Percentiles rank a stretch among this genome's conserved stretches.
phyloP scores from a whole-genome alignment of 805 yeast species.

The Candida adriatica region DNA sequence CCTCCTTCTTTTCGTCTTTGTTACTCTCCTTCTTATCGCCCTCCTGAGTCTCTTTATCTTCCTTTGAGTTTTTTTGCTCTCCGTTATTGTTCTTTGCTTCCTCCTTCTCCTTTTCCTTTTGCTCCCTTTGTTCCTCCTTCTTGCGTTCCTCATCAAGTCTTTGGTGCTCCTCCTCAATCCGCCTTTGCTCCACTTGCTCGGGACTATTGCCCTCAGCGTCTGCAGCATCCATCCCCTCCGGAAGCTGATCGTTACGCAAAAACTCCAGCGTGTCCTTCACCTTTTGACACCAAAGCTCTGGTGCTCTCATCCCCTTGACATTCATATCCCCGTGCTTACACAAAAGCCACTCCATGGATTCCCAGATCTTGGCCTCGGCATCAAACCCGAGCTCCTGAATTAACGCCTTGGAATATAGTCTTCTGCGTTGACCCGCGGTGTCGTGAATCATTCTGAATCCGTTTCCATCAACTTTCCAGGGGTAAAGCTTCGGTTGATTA shows the following conservation, averaged over 20 bases:
- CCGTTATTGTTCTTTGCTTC: neutral
- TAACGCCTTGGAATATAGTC: conserved; percentile 16
- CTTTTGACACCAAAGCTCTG: conserved; percentile 32
- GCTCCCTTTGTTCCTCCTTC: conserved; percentile 2
- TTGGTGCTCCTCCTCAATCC: conserved; percentile 1
- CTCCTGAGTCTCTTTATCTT: conserved; percentile 1
- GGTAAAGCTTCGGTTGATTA: conserved; percentile 24
- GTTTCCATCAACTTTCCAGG: conserved; percentile 23
- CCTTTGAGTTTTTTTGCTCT: neutral
- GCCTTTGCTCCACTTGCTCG: conserved; percentile 2
- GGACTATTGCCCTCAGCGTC: conserved; percentile 7
- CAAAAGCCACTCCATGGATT: conserved; percentile 22
- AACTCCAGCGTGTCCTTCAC: conserved; percentile 31
- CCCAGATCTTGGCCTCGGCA: conserved; percentile 24
- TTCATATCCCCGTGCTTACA: conserved; percentile 29
- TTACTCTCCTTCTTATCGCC: too few relatives aligned
- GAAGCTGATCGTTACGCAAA: conserved; percentile 19
- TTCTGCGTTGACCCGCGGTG: conserved; percentile 16
- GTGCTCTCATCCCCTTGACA: conserved; percentile 31
- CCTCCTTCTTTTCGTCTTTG: too few relatives aligned
- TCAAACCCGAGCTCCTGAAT: conserved; percentile 23
- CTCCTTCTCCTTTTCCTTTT: conserved; percentile 1
- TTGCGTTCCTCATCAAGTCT: conserved; percentile 4
- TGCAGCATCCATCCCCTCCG: conserved; percentile 10
- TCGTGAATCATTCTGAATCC: conserved; percentile 20